Conservation (phyloP, 805 yeast species). For the Saccharomycopsis sp. region DNA sequence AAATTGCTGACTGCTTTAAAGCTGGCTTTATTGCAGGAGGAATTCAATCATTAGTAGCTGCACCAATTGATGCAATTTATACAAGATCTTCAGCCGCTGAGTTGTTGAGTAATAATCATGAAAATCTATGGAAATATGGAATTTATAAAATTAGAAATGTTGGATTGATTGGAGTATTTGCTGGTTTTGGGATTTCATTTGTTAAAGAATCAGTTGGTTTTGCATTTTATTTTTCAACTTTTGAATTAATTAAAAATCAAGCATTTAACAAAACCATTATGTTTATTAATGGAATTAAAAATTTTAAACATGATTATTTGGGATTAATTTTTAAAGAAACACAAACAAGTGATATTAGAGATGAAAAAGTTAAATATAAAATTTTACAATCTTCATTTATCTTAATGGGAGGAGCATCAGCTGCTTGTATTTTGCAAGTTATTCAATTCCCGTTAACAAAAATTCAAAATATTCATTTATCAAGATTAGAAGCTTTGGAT, state of each 20-base stretch:
- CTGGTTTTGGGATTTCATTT: slow-evolving; percentile 74
- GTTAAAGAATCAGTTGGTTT: slow-evolving; percentile 75
- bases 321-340: slow-evolving; percentile 19
- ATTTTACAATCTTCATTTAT: slow-evolving; percentile 60
- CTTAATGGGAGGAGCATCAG: slow-evolving; percentile 77
- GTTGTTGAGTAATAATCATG: slow-evolving; percentile 42
- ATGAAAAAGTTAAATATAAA: slow-evolving; percentile 26
- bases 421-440: slow-evolving; percentile 65
- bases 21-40: slow-evolving; percentile 86
- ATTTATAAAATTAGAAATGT: slow-evolving; percentile 54
- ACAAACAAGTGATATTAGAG: slow-evolving; percentile 20
- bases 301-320: slow-evolving; percentile 27
- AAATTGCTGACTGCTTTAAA: slow-evolving; percentile 46
- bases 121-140: slow-evolving; percentile 72
- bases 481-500: slow-evolving; percentile 73
- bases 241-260: slow-evolving; percentile 68
- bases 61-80: slow-evolving; percentile 87
- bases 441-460: slow-evolving; percentile 79
- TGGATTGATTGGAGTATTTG: slow-evolving; percentile 79
- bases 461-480: slow-evolving; percentile 68
- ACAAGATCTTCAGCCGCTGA: slow-evolving; percentile 74
- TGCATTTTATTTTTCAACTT: slow-evolving; percentile 73
- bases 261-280: slow-evolving; percentile 40
- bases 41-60: slow-evolving; percentile 81
- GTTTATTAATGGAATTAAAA: slow-evolving; percentile 33